phyloP scores from a whole-genome alignment of 2,329 filamentous ascomycete species.

The Teratosphaeria zuluensis region DNA sequence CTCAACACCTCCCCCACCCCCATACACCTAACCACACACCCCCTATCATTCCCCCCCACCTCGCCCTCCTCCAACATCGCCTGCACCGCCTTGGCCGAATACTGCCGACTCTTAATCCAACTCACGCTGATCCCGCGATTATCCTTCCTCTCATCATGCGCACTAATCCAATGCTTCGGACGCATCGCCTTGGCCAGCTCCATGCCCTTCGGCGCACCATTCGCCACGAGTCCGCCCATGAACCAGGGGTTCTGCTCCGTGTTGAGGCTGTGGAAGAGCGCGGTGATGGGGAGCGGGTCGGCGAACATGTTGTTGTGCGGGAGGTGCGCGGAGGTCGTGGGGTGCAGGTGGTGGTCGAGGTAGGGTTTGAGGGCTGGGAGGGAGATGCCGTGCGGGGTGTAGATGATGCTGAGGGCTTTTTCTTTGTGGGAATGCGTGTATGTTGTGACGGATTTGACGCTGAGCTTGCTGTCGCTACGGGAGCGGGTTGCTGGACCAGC shows the following conservation, averaged over 20 bases:
- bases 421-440: constrained; percentile 8
- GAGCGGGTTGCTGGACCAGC: not conserved
- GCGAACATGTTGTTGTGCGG: not conserved
- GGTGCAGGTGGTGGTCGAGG: constrained; percentile 46
- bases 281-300: constrained; percentile 41
- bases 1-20: constrained; percentile 2
- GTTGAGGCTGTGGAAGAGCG: constrained; percentile 57
- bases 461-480: constrained; percentile 9
- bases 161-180: constrained; percentile 50
- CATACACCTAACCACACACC: not conserved
- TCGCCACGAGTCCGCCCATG: constrained; percentile 49
- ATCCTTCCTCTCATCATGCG: constrained; percentile 53
- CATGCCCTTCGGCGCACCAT: constrained; percentile 47
- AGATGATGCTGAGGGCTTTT: constrained; percentile 49
- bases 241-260: constrained; percentile 51
- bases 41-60: not conserved
- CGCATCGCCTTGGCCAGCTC: constrained; percentile 46
- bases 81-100: constrained; percentile 38
- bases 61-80: constrained; percentile 21
- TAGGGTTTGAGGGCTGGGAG: constrained; percentile 47
- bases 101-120: constrained; percentile 40
- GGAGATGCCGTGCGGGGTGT: constrained; percentile 54
- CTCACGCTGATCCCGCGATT: constrained; percentile 43
- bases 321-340: constrained; percentile 37
- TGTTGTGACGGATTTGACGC: not conserved